Evolutionary conservation across 306 rosid genomes (phyloP).

Genomic region (Fragaria ananassa): DNA sequence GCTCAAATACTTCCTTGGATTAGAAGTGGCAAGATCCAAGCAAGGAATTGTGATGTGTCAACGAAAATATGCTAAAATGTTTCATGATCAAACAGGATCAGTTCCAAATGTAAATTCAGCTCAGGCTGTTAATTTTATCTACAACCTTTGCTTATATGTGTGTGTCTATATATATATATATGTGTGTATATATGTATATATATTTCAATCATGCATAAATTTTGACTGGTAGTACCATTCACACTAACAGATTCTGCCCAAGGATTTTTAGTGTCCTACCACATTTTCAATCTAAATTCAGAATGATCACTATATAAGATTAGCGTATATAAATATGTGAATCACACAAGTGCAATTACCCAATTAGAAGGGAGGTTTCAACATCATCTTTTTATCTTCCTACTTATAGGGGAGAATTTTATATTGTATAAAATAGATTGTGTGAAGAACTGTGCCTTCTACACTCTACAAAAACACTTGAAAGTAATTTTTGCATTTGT

Average conservation of each 20-base stretch:
- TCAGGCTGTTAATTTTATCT: neutral
- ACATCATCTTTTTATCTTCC: conserved; percentile 9
- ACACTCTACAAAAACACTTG: neutral
- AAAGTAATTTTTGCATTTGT: neutral
- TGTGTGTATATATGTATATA: neutral
- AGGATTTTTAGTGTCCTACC: neutral
- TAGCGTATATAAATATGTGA: neutral
- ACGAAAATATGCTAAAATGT: neutral
- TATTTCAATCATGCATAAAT: neutral
- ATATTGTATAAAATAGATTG: neutral
- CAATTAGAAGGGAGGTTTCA: conserved; percentile 1
- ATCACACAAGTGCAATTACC: neutral
- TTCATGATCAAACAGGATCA: conserved; percentile 2
- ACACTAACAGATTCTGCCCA: too few relatives aligned
- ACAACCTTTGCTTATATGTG: neutral
- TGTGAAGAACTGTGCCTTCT: neutral
- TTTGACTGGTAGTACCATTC: neutral
- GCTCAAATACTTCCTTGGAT: too few relatives aligned
- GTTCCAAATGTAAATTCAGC: conserved; percentile 11
- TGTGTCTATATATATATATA: too few relatives aligned
- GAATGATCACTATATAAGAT: neutral
- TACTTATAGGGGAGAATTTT: neutral
- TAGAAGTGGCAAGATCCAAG: too few relatives aligned
- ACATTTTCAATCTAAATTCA: neutral
- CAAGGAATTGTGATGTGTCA: too few relatives aligned